Base-by-base conservation (phyloP, 345 rosid genomes). In the Cardiospermum halicacabum region DNA sequence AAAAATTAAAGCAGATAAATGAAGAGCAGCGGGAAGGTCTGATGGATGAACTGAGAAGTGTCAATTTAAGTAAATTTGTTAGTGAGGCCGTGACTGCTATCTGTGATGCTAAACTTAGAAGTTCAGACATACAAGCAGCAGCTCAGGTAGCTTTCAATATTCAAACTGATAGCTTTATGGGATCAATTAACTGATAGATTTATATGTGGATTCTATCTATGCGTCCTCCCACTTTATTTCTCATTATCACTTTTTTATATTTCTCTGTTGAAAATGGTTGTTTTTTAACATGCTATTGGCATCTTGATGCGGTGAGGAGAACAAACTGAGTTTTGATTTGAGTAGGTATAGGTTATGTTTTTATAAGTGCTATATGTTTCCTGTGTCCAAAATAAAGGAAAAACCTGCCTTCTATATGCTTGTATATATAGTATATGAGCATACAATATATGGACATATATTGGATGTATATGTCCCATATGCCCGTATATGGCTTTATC, bases 21-120 rank as follows among this genome's bases (percentile, higher is more conserved):
- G 99, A 93, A 66, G 98, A 93, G 76, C 92, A 73, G 78, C 81
- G 84, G 67, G 97, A 90, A 80, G 96, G 90, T 58, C 69, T 94
- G 57, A 77, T 89, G 93, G 99, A 91, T 69, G 99, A 94, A 57
- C 69, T 94, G 69, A 78, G 88, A 43, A 69, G 77, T 77, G 91
- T 91, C 21, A 91, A 94, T 57, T 83, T 91, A 39, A 89, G 97
- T 77, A 94, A 91, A 80, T 91, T 91, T 65, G 99, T 94, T 30
- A 91, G 96, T 72, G 97, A 93, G 80, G 97, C 94, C 11, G 98
- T 93, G 61, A 77, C 92, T 39, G 86, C 96, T 60, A 90, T 90
- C 62, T 95, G 96, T 82, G 99, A 95, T 68, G 97, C 96, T 65
- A 94, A 91, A 78, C 97, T 87, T 71, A 87, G 81, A 79, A 78